A percentile compares a stretch with the other conserved stretches of the same genome.
phyloP scores from a whole-genome alignment of 1,139 yeast species.

The Scheffersomyces lignicola region DNA sequence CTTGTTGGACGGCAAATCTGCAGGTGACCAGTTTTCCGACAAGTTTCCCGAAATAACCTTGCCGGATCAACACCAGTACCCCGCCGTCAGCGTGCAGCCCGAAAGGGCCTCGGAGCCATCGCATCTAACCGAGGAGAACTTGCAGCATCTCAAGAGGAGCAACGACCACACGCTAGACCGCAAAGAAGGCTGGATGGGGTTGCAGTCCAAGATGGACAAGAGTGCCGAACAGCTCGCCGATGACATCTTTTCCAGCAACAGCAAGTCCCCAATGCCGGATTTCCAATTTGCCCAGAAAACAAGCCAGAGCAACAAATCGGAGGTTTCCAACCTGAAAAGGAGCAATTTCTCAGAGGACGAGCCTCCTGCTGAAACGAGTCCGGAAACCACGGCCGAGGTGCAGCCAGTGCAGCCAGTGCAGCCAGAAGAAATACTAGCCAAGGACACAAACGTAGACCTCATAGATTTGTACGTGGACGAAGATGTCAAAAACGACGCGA shows the following conservation, averaged over 20 bases:
- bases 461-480: conserved; percentile 3
- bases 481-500: conserved; percentile 1
- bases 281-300: conserved; percentile 6
- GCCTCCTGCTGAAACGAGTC: no score
- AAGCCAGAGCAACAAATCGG: conserved; percentile 11
- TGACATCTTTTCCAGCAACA: conserved; percentile 33
- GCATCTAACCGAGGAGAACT: conserved; percentile 2
- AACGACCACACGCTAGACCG: conserved; percentile 17
- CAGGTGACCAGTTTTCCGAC: no score
- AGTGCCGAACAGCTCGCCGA: conserved; percentile 43
- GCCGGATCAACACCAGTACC: background rate
- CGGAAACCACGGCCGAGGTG: no score
- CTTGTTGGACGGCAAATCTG: conserved; percentile 22
- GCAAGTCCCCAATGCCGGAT: conserved; percentile 2
- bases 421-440: background rate
- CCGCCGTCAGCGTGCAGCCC: background rate
- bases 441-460: no score
- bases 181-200: conserved; percentile 43
- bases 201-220: conserved; percentile 17
- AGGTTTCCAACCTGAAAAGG: conserved; percentile 5
- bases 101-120: background rate
- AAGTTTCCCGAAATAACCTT: background rate
- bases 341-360: conserved; percentile 3
- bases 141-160: background rate
- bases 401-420: background rate